Evolutionary conservation across 306 rosid species (phyloP).

Genomic region (Prunus mongolica): DNA sequence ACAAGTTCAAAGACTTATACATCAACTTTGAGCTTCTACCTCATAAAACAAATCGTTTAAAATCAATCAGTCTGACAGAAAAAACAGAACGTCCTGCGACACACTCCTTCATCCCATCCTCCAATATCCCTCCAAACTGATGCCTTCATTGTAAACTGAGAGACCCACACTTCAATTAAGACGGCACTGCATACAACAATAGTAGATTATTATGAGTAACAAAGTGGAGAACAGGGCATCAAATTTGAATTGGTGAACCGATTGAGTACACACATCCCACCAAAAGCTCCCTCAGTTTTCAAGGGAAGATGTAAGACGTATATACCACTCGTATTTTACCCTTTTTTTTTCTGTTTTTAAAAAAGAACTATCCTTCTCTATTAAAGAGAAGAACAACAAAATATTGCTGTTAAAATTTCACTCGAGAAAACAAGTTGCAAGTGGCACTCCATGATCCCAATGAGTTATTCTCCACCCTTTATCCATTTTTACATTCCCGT

Average conservation of each 20-base stretch:
- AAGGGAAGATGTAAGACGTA: too few species aligned
- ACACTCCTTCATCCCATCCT: not conserved
- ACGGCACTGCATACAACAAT: conserved; percentile 12
- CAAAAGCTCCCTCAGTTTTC: too few species aligned
- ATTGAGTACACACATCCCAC: too few species aligned
- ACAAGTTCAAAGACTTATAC: not conserved
- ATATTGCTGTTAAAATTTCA: too few species aligned
- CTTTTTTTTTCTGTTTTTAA: too few species aligned
- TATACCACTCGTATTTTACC: too few species aligned
- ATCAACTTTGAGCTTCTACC: not conserved
- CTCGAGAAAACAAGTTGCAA: too few species aligned
- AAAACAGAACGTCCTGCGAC: not conserved
- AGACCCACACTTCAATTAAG: not conserved
- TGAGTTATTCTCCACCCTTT: not conserved
- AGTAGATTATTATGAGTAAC: not conserved
- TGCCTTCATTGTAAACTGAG: too few species aligned
- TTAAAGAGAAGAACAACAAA: too few species aligned
- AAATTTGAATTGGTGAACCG: too few species aligned
- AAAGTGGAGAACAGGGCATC: not conserved
- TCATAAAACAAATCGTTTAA: not conserved
- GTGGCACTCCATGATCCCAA: not conserved
- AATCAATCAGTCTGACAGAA: not conserved
- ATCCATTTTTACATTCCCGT: not conserved
- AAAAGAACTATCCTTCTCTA: too few species aligned
- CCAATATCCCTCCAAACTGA: not conserved